Evolutionary conservation across 2,329 filamentous ascomycete species (phyloP), one percentile per base, ranked within the genome.

Genomic region (Sarocladium kiliense): DNA sequence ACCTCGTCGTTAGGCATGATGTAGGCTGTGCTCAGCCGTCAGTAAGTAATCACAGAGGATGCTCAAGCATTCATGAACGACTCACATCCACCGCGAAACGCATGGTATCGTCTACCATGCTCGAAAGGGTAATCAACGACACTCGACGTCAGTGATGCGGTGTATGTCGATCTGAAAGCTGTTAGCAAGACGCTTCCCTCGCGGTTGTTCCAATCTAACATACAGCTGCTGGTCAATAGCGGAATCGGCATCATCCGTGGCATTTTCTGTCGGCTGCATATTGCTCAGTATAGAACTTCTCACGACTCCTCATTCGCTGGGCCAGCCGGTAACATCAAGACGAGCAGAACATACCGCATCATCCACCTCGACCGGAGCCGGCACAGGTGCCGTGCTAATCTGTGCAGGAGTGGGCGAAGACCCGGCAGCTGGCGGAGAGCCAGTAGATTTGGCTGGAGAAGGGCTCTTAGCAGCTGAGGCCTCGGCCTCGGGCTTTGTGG

Each of bases 91-190:
- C 63, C 56, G 27, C 64, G 61, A 54, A 67, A 73, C 2, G 66
- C 68, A 55, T 70, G 65, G 23, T 69, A 69, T 1, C 65, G 63
- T 11, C 67, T 63, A 7, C 66, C 66, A 55, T 71, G 62, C 36
- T 70, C 64, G 10, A 60, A 50, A 2, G 64, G 65, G 37, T 66
- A 68, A 49, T 67, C 54, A 10, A 63, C 25, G 12, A 66, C 57
- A 41, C 65, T 67, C 2, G 64, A 64, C 2, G 60, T 60, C 32
- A 68, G 44, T 3, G 66, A 68, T 1, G 65, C 56, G 0, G 63
- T 65, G 53, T 62, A 63, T 36, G 56, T 16, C 11, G 54, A 54
- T 9, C 51, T 54, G 23, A 10, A 3, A 32, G 10, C 5, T 11
- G 10, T 37, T 11, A 39, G 30, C 32, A 42, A n/a, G 11, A 2